These are phyloP conservation scores for Suhomyces panamericanus DNA, from an alignment of 1,139 yeast genomes.

Conservation along the genomic window DNA sequence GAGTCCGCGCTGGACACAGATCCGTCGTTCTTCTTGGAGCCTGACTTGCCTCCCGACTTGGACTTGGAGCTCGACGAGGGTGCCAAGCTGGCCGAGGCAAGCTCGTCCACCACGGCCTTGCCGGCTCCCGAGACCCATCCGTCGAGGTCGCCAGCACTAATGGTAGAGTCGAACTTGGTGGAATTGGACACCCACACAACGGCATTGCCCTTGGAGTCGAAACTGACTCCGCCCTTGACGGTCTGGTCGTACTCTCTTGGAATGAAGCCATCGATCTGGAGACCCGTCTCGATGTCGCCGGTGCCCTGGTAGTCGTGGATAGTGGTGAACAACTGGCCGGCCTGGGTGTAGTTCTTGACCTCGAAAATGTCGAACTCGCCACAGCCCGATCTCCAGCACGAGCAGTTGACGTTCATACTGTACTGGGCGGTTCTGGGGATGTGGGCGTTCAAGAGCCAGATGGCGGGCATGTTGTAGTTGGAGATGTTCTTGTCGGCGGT, in stretches of 20 bases:
- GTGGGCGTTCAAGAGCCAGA: slow-evolving; percentile 92
- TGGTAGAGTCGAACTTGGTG: slow-evolving; percentile 46
- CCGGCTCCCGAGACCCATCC: slow-evolving; percentile 36
- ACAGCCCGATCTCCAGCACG: slow-evolving; percentile 96
- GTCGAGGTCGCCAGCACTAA: slow-evolving; percentile 35
- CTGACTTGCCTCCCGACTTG: slow-evolving; percentile 12
- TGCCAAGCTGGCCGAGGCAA: slow-evolving; percentile 25
- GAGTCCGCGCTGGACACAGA: slow-evolving; percentile 17
- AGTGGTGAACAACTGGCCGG: slow-evolving; percentile 58
- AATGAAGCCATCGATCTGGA: slow-evolving; percentile 58
- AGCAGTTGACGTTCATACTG: slow-evolving; percentile 64
- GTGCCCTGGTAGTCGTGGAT: slow-evolving; percentile 76
- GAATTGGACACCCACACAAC: slow-evolving; percentile 61
- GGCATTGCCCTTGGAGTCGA: slow-evolving; percentile 59
- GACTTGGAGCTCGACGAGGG: slow-evolving; percentile 21
- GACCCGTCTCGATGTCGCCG: slow-evolving; percentile 57
- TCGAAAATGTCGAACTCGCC: slow-evolving; percentile 96
- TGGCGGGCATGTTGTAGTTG: slow-evolving; percentile 88
- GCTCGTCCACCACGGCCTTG: slow-evolving; percentile 22
- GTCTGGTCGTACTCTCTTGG: slow-evolving; percentile 48
- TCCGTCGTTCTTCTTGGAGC: slow-evolving; percentile 27
- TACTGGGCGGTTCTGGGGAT: slow-evolving; percentile 94
- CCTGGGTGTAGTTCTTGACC: slow-evolving; percentile 51
- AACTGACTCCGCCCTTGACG: slow-evolving; percentile 71
- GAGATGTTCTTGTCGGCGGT: slow-evolving; percentile 40